A percentile compares a stretch with the other conserved stretches of the same genome.
phyloP scores from a whole-genome alignment of 2,329 filamentous ascomycete genomes.

The Phaeosphaeria sp. region DNA sequence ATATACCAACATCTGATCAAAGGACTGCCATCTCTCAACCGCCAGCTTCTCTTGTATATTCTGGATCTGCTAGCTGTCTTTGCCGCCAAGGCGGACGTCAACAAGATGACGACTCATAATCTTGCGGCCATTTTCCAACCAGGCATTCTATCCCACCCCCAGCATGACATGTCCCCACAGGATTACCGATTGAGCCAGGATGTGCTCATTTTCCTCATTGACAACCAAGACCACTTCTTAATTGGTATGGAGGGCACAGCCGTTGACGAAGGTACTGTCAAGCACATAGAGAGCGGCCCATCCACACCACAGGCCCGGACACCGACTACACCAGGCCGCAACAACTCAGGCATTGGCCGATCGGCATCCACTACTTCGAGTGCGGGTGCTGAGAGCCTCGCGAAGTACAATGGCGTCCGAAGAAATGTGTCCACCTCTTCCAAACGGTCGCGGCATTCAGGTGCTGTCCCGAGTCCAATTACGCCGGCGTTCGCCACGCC shows the following conservation, averaged over 20 bases:
- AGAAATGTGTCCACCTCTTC: conserved; percentile 94
- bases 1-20: conserved; percentile 91
- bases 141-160: conserved; percentile 90
- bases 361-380: conserved; percentile 74
- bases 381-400: conserved; percentile 84
- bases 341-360: conserved; percentile 69
- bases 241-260: conserved; percentile 99
- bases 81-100: conserved; percentile 93
- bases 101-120: conserved; percentile 96
- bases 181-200: conserved; percentile 97
- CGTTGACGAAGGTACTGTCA: conserved; percentile 81
- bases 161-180: conserved; percentile 92
- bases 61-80: conserved; percentile 95
- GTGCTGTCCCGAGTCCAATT: conserved; percentile 70
- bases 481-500: conserved; percentile 40
- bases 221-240: conserved; percentile 97
- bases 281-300: conserved; percentile 73
- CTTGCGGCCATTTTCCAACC: conserved; percentile 97
- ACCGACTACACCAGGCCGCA: conserved; percentile 54
- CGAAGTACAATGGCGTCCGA: conserved; percentile 78
- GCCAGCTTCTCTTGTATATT: conserved; percentile 93
- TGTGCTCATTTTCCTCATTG: conserved; percentile 95
- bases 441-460: conserved; percentile 79
- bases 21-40: conserved; percentile 88
- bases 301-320: conserved; percentile 59